Conservation (phyloP, 352 stramenopile species). For the Phytophthora cactorum region DNA sequence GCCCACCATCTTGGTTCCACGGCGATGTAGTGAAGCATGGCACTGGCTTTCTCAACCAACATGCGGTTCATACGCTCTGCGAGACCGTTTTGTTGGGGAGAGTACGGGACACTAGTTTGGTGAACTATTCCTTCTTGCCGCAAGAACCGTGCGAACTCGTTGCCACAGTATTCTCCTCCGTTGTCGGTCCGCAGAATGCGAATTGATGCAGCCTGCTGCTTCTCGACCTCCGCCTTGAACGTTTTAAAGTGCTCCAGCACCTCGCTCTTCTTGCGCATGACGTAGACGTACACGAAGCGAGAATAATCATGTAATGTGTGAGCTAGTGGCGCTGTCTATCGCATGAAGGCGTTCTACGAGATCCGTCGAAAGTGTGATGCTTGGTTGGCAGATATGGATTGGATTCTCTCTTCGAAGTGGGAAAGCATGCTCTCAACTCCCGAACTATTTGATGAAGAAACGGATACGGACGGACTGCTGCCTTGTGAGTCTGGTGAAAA, state of each 20-base stretch:
- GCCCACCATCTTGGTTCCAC: conserved; percentile 1
- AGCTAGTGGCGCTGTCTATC: no score
- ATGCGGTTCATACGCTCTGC: not conserved
- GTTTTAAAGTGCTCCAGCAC: not conserved
- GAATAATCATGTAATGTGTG: not conserved
- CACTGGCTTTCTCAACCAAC: not conserved
- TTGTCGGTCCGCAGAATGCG: not conserved
- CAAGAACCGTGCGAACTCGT: not conserved
- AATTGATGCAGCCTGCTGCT: not conserved
- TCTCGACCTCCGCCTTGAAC: not conserved
- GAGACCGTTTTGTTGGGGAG: conserved; percentile 1
- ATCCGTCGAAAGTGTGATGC: no score
- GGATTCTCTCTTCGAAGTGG: no score
- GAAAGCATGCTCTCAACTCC: no score
- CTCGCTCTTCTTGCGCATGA: conserved; percentile 1
- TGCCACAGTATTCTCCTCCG: conserved; percentile 1
- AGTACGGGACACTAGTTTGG: not conserved
- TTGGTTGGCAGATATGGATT: no score
- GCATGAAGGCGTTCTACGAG: no score
- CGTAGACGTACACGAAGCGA: not conserved
- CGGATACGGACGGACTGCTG: no score
- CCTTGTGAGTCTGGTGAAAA: no score
- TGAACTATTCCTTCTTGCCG: not conserved
- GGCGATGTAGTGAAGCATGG: conserved; percentile 3
- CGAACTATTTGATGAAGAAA: no score